phyloP scores from a whole-genome alignment of 345 rosid species.

The Acer saccharum region DNA sequence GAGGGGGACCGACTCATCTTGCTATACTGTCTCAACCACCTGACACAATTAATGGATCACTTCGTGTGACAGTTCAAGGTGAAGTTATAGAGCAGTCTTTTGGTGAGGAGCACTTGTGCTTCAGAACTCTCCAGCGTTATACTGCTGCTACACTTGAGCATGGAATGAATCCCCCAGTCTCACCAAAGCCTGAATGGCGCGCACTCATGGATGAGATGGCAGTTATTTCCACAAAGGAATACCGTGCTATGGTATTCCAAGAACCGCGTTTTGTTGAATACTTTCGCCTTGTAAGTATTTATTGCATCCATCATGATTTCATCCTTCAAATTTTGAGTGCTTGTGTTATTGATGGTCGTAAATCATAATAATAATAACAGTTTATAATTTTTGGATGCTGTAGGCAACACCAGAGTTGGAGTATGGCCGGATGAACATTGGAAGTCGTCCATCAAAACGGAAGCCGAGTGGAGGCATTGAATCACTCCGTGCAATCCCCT shows the following conservation, averaged over 20 bases:
- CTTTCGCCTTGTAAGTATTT: constrained; percentile 79
- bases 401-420: constrained; percentile 96
- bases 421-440: constrained; percentile 98
- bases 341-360: neutral
- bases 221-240: constrained; percentile 74
- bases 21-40: constrained; percentile 99
- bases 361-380: neutral
- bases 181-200: constrained; percentile 98
- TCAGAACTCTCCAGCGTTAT: constrained; percentile 94
- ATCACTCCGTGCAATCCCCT: constrained; percentile 97
- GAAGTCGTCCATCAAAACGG: constrained; percentile 91
- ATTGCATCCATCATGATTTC: neutral
- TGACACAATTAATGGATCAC: constrained; percentile 84
- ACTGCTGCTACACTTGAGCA: constrained; percentile 97
- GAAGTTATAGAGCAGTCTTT: constrained; percentile 95
- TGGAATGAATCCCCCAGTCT: constrained; percentile 91
- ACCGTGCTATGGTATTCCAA: constrained; percentile 85
- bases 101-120: constrained; percentile 91
- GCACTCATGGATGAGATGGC: constrained; percentile 97
- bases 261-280: constrained; percentile 95
- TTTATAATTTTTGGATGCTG: constrained; percentile 5
- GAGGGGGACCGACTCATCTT: constrained; percentile 98
- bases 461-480: constrained; percentile 98
- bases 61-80: constrained; percentile 95
- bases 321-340: neutral